A percentile compares a stretch with the other conserved stretches of the same genome.
phyloP scores from a whole-genome alignment of 371 early-diverging fungal species.

The Apophysomyces elegans region DNA sequence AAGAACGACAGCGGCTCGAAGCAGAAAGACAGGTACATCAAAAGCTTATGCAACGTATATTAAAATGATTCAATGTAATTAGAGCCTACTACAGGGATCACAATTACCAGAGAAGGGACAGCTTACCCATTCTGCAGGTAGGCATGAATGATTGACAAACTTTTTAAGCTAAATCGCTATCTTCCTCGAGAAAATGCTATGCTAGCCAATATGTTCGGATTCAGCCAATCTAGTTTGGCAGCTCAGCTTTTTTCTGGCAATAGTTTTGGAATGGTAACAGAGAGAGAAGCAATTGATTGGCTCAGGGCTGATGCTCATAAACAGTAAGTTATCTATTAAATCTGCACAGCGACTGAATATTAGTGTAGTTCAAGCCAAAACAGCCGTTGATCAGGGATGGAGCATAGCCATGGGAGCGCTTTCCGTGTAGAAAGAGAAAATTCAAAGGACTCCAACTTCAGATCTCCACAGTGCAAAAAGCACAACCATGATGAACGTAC shows the following conservation, averaged over 20 bases:
- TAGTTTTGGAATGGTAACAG: constrained; percentile 27
- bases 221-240: background rate
- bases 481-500: too few relatives aligned
- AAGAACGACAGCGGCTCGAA: constrained; percentile 24
- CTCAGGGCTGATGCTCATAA: constrained; percentile 19
- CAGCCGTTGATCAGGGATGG: background rate
- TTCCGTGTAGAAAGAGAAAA: too few relatives aligned
- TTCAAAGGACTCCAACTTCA: too few relatives aligned
- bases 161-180: background rate
- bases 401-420: too few relatives aligned
- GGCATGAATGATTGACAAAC: background rate
- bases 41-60: background rate
- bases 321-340: background rate
- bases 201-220: background rate
- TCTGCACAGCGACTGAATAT: background rate
- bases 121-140: background rate
- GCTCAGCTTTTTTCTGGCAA: constrained; percentile 5
- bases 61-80: background rate
- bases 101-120: background rate
- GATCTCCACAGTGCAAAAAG: too few relatives aligned
- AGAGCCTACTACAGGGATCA: constrained; percentile 1
- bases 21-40: constrained; percentile 22
- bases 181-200: constrained; percentile 1
- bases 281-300: constrained; percentile 48
- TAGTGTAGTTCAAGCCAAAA: constrained; percentile 5